phyloP scores from a whole-genome alignment of 75 land plant species.

The Selaginella tamariscina region DNA sequence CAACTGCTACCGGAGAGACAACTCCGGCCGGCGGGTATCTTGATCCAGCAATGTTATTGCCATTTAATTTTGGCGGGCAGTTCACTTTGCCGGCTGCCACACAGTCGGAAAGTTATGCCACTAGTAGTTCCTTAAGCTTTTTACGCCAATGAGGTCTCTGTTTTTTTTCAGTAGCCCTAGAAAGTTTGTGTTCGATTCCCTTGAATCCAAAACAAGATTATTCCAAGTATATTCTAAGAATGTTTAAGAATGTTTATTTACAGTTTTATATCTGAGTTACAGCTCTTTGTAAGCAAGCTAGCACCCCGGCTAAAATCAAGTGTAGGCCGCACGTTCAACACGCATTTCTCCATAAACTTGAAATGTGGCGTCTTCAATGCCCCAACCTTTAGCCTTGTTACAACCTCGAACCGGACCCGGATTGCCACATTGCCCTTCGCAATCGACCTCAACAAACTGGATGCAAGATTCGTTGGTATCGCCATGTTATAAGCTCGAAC shows the following conservation, averaged over 20 bases:
- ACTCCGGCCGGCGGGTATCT: neutral
- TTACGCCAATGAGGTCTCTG: too few species aligned
- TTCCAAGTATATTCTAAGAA: neutral
- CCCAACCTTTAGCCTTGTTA: neutral
- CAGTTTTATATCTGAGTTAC: neutral
- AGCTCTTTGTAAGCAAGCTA: neutral
- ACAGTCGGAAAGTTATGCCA: too few species aligned
- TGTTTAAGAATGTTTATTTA: neutral
- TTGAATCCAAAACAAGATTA: too few species aligned
- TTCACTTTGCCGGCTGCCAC: neutral
- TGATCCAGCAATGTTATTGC: neutral
- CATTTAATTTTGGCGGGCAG: neutral
- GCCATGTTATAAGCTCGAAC: neutral
- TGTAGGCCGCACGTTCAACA: neutral
- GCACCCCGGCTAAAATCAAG: neutral
- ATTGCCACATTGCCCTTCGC: neutral
- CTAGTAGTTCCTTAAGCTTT: too few species aligned
- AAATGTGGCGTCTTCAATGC: neutral
- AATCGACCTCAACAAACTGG: neutral
- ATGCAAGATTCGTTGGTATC: neutral
- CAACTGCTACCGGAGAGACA: neutral
- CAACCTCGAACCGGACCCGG: neutral
- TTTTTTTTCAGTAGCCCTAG: too few species aligned
- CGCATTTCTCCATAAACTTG: neutral
- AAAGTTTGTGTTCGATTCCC: too few species aligned